A percentile compares a stretch with the other conserved stretches of the same genome.
These are phyloP conservation scores for Trichoderma asperellum DNA, from an alignment of 2,329 filamentous ascomycete species.

Conservation along the genomic window DNA sequence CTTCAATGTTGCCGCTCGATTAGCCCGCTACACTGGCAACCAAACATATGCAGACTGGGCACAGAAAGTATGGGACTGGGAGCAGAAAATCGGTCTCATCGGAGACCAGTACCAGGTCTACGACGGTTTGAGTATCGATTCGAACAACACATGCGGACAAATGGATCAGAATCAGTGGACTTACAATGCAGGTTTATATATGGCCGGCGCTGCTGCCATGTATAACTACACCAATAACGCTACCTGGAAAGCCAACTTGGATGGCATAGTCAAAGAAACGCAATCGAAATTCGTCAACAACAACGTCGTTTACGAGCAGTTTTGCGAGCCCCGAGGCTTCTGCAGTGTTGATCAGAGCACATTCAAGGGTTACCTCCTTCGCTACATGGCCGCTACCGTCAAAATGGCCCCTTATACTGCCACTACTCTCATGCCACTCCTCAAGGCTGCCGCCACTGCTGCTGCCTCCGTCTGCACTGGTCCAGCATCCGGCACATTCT, in stretches of 20 bases:
- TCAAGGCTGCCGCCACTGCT: conserved; percentile 55
- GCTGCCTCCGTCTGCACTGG: conserved; percentile 59
- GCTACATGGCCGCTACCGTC: conserved; percentile 64
- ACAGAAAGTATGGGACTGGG: conserved; percentile 70
- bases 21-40: conserved; percentile 80
- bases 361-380: conserved; percentile 76
- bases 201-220: conserved; percentile 65
- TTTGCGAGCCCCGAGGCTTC: conserved; percentile 63
- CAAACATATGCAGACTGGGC: conserved; percentile 79
- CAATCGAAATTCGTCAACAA: conserved; percentile 58
- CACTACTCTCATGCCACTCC: conserved; percentile 54
- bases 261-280: conserved; percentile 59
- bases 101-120: conserved; percentile 57
- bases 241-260: conserved; percentile 61
- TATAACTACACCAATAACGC: conserved; percentile 60
- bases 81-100: conserved; percentile 59
- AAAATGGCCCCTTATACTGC: conserved; percentile 59
- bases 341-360: conserved; percentile 74
- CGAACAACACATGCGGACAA: conserved; percentile 51
- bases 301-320: conserved; percentile 64
- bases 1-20: conserved; percentile 70
- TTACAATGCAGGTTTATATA: conserved; percentile 69
- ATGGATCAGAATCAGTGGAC: conserved; percentile 67
- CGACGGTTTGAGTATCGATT: conserved; percentile 50
- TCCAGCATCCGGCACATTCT: conserved; percentile 48